Base-by-base conservation (phyloP, 2,329 filamentous ascomycete genomes). In the Colletotrichum sp. region DNA sequence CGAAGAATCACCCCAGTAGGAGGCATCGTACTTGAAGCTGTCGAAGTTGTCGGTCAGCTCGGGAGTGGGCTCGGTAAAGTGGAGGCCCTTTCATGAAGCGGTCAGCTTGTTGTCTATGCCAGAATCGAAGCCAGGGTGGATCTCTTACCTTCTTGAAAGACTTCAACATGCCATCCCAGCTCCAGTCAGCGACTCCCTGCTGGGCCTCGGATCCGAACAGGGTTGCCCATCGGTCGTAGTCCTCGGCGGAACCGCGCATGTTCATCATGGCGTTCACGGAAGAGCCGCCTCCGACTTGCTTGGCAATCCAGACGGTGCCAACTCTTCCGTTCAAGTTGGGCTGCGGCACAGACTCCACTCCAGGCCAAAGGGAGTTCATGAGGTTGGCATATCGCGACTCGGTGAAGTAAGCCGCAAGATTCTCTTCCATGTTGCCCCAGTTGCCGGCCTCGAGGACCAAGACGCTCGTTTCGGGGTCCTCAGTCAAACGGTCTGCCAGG, bases 91-190 rank as follows among this genome's bases (percentile, higher is more conserved):
- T 70, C 12, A 30, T 10, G 12, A 7, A 16, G 59, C 16, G 30
- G 67, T 65, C 16, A 71, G 67, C 26, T 74, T 5, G 4, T 2
- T 32, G 39, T 34, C 28, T 18, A 8, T 1, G 36, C 16, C 28
- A 13, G 3, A 1, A 21, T n/a, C 24, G 1, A 44, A 21, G 12
- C 16, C 8, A 59, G 18, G n/a, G 18, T 3, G 7, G 13, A 12
- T 7, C 6, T 49, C 28, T 74, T 59, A 84, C 86, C 79, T 88
- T 88, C 49, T 83, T 85, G 75, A 89, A 85, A 60, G 88, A 89
- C 0, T 85, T 87, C 2, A 86, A 79, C 15, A 90, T 63, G 32
- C 80, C 75, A 34, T 80, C 71, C 82, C 81, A 83, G 16, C 86
- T 81, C 82, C 86, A 88, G 34, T 79, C 76, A 4, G 80, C 81